Percentiles rank a stretch among this genome's conserved stretches.
phyloP scores from a whole-genome alignment of 106 monocot species.

The Acorus calamus region DNA sequence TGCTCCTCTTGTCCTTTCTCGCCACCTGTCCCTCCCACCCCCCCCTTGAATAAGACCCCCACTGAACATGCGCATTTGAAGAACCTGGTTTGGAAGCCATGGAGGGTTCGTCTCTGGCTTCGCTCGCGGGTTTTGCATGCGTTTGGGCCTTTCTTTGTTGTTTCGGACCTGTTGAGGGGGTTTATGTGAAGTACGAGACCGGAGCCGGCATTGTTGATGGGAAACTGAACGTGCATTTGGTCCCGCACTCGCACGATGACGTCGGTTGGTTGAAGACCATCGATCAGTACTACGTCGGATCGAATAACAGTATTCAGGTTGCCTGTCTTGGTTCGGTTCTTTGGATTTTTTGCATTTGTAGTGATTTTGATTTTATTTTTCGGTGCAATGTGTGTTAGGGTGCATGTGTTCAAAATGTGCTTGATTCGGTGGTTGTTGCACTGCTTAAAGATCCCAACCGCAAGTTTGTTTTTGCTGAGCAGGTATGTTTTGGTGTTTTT shows the following conservation, averaged over 20 bases:
- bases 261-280: constrained; percentile 97
- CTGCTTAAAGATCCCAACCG: constrained; percentile 29
- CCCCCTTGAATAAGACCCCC: too few relatives aligned
- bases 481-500: constrained; percentile 16
- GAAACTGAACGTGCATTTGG: constrained; percentile 82
- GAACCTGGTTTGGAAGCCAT: too few relatives aligned
- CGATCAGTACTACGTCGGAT: constrained; percentile 90
- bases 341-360: not conserved
- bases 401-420: constrained; percentile 37
- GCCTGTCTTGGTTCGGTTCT: not conserved
- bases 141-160: too few relatives aligned
- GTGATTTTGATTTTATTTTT: not conserved
- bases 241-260: constrained; percentile 81
- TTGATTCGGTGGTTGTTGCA: constrained; percentile 35
- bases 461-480: constrained; percentile 41
- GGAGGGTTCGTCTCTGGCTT: too few relatives aligned
- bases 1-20: too few relatives aligned
- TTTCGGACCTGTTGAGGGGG: not conserved
- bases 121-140: too few relatives aligned
- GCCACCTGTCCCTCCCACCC: too few relatives aligned
- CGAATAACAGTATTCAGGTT: constrained; percentile 77
- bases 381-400: constrained; percentile 9
- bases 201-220: constrained; percentile 33
- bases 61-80: too few relatives aligned
- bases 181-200: constrained; percentile 46